These are phyloP conservation scores for Solanum chilense DNA, from an alignment of 257 asterid genomes.

Conservation along the genomic window DNA sequence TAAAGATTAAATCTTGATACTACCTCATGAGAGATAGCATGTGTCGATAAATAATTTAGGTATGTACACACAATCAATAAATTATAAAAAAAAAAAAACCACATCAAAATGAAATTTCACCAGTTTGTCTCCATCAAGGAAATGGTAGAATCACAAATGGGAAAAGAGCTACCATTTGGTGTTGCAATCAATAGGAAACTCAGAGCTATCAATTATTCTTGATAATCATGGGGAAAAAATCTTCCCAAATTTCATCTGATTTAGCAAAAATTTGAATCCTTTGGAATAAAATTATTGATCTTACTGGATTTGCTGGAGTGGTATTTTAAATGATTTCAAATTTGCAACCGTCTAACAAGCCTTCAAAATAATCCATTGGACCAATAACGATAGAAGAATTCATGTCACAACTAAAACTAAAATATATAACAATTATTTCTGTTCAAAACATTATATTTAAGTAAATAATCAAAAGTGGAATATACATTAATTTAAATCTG, in stretches of 20 bases:
- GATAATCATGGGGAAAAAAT: background rate
- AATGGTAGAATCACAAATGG: too few relatives aligned
- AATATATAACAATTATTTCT: background rate
- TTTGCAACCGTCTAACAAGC: too few relatives aligned
- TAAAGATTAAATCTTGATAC: too few relatives aligned
- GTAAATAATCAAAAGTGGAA: background rate
- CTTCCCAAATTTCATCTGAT: constrained; percentile 20
- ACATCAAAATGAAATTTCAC: background rate
- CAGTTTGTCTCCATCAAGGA: background rate
- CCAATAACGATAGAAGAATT: background rate
- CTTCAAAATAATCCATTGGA: background rate
- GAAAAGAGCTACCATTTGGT: too few relatives aligned
- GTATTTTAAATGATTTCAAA: background rate
- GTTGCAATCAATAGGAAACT: too few relatives aligned
- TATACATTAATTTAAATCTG: background rate
- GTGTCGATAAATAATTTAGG: too few relatives aligned
- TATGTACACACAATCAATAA: background rate
- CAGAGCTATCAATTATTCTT: background rate
- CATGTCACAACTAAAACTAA: background rate
- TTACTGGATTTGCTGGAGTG: background rate
- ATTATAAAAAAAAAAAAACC: too few relatives aligned
- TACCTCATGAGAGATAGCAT: too few relatives aligned
- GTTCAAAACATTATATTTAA: background rate
- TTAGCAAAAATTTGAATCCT: constrained; percentile 8
- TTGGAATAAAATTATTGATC: background rate